Evolutionary conservation across 2,329 filamentous ascomycete genomes (phyloP), one percentile per base, ranked within the genome.

Genomic region (Geosmithia morbida): DNA sequence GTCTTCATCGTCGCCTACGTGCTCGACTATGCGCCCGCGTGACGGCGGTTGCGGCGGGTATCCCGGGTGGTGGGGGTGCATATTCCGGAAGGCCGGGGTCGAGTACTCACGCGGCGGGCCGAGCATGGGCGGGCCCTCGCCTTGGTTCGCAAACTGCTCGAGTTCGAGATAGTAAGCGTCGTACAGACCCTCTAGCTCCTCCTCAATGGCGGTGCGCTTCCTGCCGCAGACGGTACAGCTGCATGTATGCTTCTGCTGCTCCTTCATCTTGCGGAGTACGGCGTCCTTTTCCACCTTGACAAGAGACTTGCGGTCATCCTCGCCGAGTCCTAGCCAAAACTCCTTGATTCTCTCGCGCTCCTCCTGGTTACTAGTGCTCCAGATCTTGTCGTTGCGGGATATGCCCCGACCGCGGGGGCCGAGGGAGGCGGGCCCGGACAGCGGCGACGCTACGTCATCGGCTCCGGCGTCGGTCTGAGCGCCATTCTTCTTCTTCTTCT

Each of bases 251-350:
- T 97, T 97, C 65, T 98, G 92, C 65, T 98, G 92, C 65, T 98
- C 92, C 72, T 98, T 98, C 92, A 98, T 98, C 72, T 98, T 98
- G 60, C 87, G 88, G 48, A 98, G 69, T 1, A 98, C 92, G 7
- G 92, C 90, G 65, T 98, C 90, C 68, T 98, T 98, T 66, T 98
- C 92, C 29, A 98, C 90, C 66, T 96, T 96, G 59, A 98, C 88
- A 44, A 98, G 71, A 16, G 87, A 92, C 62, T 94, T 92, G 56
- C 92, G 85, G 62, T 97, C 89, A 39, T 94, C 87, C 63, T 98
- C 92, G 54, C 87, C 87, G 42, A 98, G 67, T 16, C 88, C 88
- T 47, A 98, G 76, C 92, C 92, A 98, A 66, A 97, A 98, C 56
- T 95, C 86, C 66, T 96, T 95, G 61, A 98, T 98, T 46, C 92